Evolutionary conservation across 1,284 basidiomycete species (phyloP), one percentile per base, ranked within the genome.

Genomic region (Leccinum proliferum): DNA sequence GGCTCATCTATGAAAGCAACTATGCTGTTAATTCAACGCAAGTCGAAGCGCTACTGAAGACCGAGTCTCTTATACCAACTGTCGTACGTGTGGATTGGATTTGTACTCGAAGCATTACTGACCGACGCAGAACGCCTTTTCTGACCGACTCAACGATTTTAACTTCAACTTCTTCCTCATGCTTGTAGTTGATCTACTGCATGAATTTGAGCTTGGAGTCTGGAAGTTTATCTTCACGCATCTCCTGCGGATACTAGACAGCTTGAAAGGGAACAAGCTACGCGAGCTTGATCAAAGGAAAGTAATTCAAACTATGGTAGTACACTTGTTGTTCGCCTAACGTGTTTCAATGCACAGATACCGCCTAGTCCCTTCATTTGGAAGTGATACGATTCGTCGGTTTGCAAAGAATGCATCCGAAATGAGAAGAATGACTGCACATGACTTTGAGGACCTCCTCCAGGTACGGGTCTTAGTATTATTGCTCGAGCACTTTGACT

Each of bases 1-100:
- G 60, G 18, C 53, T 61, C 6, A 66, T 71, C 9, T 71, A 68
- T 57, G 53, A 67, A 21, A 53, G 60, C 15, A 65, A 64, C 2
- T 59, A 50, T 55, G 56, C 43, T 5, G 59, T 70, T 9, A 64
- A 66, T n/a, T 62, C 58, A 35, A 11, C 35, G 7, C 55, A 50
- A 11, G 53, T 69, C 1, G 64, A 68, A 34, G 41, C 32, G 2
- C 3, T 67, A 0, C 57, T 72, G 1, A 63, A 63, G 21, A 3
- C 37, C 0, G 55, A 63, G 34, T 71, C 69, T 1, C 58, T 65
- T 10, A 52, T 52, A 12, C 48, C 48, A 21, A 52, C 21, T 52
- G 21, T 21, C 11, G 48, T 52, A 52, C 11, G 18, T 52, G 11
- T 52, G 12, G 6, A 52, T 21, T 52, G 21, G 6, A 52, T 52